These are phyloP conservation scores for Bocquillonia castaneifolia DNA, from an alignment of 441 rosid genomes.

Conservation along the genomic window DNA sequence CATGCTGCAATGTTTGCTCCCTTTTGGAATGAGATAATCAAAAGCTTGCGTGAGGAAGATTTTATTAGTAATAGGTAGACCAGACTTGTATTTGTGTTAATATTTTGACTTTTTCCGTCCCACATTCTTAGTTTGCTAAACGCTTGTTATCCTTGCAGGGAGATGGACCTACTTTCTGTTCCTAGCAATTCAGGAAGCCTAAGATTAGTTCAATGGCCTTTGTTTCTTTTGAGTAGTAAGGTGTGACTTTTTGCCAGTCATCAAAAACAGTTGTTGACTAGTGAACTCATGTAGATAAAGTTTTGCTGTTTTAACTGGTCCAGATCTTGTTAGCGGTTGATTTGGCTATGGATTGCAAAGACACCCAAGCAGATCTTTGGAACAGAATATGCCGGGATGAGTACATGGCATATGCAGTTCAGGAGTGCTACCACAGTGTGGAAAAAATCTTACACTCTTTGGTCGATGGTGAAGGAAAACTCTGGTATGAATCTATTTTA, in stretches of 20 bases:
- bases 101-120: conserved; percentile 11
- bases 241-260: conserved; percentile 37
- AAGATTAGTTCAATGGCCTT: conserved; percentile 96
- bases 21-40: conserved; percentile 98
- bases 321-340: conserved; percentile 94
- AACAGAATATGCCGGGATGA: conserved; percentile 78
- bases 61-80: conserved; percentile 82
- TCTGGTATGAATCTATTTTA: conserved; percentile 51
- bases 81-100: conserved; percentile 13
- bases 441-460: conserved; percentile 76
- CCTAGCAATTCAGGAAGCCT: conserved; percentile 96
- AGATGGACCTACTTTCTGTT: conserved; percentile 90
- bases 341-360: conserved; percentile 94
- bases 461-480: conserved; percentile 91
- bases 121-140: background rate
- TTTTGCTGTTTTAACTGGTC: conserved; percentile 17
- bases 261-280: background rate
- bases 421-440: conserved; percentile 87
- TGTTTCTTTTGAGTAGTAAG: conserved; percentile 99
- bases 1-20: conserved; percentile 95
- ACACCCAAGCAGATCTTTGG: conserved; percentile 81
- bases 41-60: conserved; percentile 97
- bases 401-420: conserved; percentile 97
- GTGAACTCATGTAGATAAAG: conserved; percentile 22
- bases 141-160: conserved; percentile 48